These are phyloP conservation scores for Fraxinus sp. DNA, from an alignment of 305 asterid species.

Conservation along the genomic window DNA sequence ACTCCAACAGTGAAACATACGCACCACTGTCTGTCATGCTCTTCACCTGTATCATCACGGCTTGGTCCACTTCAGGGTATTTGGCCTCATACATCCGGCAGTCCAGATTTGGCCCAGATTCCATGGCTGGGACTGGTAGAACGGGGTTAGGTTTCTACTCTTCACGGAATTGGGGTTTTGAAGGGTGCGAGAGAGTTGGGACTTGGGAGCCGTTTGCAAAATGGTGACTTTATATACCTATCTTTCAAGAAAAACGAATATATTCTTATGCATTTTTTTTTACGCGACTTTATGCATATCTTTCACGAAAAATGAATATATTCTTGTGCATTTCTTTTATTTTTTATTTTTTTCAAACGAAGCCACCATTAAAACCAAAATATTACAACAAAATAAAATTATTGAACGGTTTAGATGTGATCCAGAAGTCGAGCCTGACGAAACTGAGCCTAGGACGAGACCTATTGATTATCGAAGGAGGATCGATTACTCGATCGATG, in stretches of 20 bases:
- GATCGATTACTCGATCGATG: too few relatives aligned
- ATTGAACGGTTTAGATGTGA: too few relatives aligned
- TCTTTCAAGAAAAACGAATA: too few relatives aligned
- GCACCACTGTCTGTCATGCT: constrained; percentile 99
- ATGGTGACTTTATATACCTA: not conserved
- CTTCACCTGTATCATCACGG: constrained; percentile 96
- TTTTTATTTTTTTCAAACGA: too few relatives aligned
- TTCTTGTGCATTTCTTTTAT: not conserved
- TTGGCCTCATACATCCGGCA: constrained; percentile 97
- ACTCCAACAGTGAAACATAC: constrained; percentile 84
- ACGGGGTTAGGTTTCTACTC: constrained; percentile 24
- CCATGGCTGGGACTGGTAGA: constrained; percentile 33
- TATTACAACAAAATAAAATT: too few relatives aligned
- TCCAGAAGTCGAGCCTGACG: too few relatives aligned
- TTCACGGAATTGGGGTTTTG: not conserved
- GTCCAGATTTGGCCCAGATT: constrained; percentile 69
- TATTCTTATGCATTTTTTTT: too few relatives aligned
- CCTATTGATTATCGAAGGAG: too few relatives aligned
- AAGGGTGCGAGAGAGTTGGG: not conserved
- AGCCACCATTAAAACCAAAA: too few relatives aligned
- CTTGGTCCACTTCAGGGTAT: constrained; percentile 92
- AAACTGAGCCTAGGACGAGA: too few relatives aligned
- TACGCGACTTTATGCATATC: not conserved
- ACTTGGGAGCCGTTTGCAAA: not conserved
- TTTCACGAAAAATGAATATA: not conserved